Evolutionary conservation across 352 stramenopile species (phyloP).

Genomic region (Phytophthora uliginosa): DNA sequence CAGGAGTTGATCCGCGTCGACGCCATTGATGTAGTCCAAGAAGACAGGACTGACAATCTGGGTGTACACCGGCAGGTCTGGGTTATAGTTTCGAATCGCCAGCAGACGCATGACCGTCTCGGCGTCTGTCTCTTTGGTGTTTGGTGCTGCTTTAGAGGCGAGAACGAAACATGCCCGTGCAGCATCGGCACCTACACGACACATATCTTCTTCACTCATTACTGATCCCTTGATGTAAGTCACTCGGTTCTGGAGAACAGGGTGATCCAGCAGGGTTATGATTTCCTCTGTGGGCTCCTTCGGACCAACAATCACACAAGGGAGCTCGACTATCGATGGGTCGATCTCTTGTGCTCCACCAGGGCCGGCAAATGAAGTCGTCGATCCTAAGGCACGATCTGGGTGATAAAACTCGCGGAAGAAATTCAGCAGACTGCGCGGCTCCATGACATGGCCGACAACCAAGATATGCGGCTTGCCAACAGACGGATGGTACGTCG

Average conservation of each 20-base stretch:
- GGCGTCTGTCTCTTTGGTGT: constrained; percentile 53
- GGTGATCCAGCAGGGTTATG: constrained; percentile 66
- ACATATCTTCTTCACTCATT: constrained; percentile 75
- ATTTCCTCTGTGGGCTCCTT: constrained; percentile 63
- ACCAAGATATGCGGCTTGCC: constrained; percentile 69
- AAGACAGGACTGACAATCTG: constrained; percentile 69
- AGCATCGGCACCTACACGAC: constrained; percentile 60
- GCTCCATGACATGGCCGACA: constrained; percentile 63
- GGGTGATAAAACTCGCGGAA: constrained; percentile 76
- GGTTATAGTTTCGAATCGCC: constrained; percentile 72
- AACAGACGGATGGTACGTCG: constrained; percentile 58
- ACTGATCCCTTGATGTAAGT: constrained; percentile 77
- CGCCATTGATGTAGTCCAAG: constrained; percentile 66
- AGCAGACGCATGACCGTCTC: constrained; percentile 69
- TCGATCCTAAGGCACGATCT: constrained; percentile 47
- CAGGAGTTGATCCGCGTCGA: constrained; percentile 62
- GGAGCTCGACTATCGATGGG: constrained; percentile 50
- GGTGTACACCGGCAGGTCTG: constrained; percentile 65
- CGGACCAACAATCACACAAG: constrained; percentile 65
- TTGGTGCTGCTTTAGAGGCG: constrained; percentile 53
- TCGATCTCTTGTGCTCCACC: constrained; percentile 15
- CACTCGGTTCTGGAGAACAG: constrained; percentile 66
- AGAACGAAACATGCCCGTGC: constrained; percentile 70
- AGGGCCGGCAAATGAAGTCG: constrained; percentile 17
- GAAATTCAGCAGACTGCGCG: constrained; percentile 62